Evolutionary conservation across 352 stramenopile genomes (phyloP).

Genomic region (Pythium brachiatum): DNA sequence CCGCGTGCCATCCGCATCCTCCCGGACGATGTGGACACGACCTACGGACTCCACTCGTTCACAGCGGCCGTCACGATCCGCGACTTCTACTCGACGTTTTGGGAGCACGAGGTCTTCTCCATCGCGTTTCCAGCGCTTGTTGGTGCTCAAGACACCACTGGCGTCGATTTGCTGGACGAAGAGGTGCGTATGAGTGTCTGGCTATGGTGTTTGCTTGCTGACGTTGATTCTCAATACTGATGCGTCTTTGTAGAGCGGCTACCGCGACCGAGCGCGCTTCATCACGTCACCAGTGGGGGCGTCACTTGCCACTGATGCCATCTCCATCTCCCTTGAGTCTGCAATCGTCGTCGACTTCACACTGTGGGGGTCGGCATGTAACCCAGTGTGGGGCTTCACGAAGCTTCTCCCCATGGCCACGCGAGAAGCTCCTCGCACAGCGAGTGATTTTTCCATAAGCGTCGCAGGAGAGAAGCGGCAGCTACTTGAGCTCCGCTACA

Average conservation of each 20-base stretch:
- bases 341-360: slow-evolving; percentile 53
- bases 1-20: slow-evolving; percentile 31
- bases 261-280: slow-evolving; percentile 40
- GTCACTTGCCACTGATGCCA: slow-evolving; percentile 38
- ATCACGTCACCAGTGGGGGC: slow-evolving; percentile 25
- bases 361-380: slow-evolving; percentile 47
- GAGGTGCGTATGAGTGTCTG: slow-evolving; percentile 16
- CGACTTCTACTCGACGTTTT: slow-evolving; percentile 39
- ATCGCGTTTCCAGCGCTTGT: slow-evolving; percentile 9
- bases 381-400: slow-evolving; percentile 49
- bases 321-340: slow-evolving; percentile 36
- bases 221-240: background rate
- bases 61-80: slow-evolving; percentile 46
- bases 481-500: slow-evolving; percentile 23
- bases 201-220: background rate
- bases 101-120: slow-evolving; percentile 50
- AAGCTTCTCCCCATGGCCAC: slow-evolving; percentile 26
- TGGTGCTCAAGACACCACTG: background rate
- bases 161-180: slow-evolving; percentile 43
- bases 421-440: background rate
- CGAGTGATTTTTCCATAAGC: slow-evolving; percentile 30
- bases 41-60: slow-evolving; percentile 46
- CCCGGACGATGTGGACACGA: slow-evolving; percentile 37
- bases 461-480: slow-evolving; percentile 11
- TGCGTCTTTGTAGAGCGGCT: slow-evolving; percentile 22